Percentiles rank a stretch among this genome's conserved stretches.
Conservation (phyloP, 345 rosid genomes). For the Streptanthus diversifolius region DNA sequence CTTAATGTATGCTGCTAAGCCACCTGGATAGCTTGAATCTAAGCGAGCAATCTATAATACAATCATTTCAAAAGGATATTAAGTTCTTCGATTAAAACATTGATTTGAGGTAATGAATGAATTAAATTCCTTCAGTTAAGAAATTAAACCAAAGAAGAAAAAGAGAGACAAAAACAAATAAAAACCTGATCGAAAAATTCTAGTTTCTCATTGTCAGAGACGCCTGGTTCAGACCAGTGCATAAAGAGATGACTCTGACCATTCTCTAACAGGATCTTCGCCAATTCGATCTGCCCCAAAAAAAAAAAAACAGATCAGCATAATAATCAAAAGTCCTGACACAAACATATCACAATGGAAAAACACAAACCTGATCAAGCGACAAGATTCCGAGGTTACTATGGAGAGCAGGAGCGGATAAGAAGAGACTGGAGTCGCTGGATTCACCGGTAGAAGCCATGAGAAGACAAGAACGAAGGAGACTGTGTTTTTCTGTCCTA, state of each 20-base stretch:
- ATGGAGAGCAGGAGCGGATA: conserved; percentile 55
- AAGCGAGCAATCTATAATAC: conserved; percentile 59
- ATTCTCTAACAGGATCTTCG: conserved; percentile 60
- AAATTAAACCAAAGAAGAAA: not conserved
- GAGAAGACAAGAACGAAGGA: not conserved
- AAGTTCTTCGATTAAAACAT: not conserved
- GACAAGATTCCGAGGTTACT: conserved; percentile 55
- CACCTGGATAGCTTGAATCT: conserved; percentile 87
- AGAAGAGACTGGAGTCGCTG: conserved; percentile 40
- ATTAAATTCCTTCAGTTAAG: no score
- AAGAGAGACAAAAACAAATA: not conserved
- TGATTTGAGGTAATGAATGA: not conserved
- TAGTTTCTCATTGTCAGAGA: conserved; percentile 58
- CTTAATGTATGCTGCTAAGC: conserved; percentile 64
- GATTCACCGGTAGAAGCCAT: conserved; percentile 39
- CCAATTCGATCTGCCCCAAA: conserved; percentile 61
- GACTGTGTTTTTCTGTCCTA: not conserved
- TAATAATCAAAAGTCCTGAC: not conserved
- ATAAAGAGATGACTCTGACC: conserved; percentile 71
- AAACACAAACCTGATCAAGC: conserved; percentile 48
- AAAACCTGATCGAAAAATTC: conserved; percentile 68
- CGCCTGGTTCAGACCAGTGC: conserved; percentile 77
- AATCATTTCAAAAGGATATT: not conserved
- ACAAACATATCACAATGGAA: not conserved
- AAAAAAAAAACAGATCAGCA: not conserved